Evolutionary conservation across 2,329 filamentous ascomycete species (phyloP).

Genomic region (Trichoderma sp.): DNA sequence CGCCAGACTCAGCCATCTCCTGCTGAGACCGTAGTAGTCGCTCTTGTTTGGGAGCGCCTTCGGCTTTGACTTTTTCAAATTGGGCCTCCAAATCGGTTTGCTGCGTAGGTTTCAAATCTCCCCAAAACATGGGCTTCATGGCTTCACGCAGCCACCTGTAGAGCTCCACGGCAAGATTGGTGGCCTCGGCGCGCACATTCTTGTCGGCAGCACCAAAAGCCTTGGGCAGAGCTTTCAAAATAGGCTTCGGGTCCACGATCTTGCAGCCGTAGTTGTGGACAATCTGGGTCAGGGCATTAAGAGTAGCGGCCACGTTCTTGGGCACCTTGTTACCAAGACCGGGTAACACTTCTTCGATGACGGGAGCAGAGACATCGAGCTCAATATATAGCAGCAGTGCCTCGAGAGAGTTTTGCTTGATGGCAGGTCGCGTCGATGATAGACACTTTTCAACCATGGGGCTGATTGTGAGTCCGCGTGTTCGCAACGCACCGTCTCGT

Average conservation of each 20-base stretch:
- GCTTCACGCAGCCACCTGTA: conserved; percentile 97
- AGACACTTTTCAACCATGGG: conserved; percentile 91
- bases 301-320: conserved; percentile 75
- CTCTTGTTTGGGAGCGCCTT: conserved; percentile 86
- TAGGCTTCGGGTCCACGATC: conserved; percentile 87
- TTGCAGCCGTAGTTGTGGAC: conserved; percentile 96
- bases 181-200: conserved; percentile 93
- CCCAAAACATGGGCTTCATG: conserved; percentile 98
- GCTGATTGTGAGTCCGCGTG: conserved; percentile 72
- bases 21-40: conserved; percentile 87
- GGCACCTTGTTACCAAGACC: conserved; percentile 85
- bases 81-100: conserved; percentile 91
- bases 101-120: conserved; percentile 91
- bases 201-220: conserved; percentile 97
- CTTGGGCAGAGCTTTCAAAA: conserved; percentile 86
- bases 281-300: conserved; percentile 78
- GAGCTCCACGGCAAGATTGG: conserved; percentile 87
- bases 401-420: conserved; percentile 85
- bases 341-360: conserved; percentile 89
- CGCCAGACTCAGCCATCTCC: conserved; percentile 74
- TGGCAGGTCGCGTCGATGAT: conserved; percentile 82
- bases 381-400: conserved; percentile 88
- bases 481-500: conserved; percentile 75
- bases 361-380: conserved; percentile 79
- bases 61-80: conserved; percentile 91